Conservation (phyloP, 805 yeast species). For the Lipomyces oligophaga region DNA sequence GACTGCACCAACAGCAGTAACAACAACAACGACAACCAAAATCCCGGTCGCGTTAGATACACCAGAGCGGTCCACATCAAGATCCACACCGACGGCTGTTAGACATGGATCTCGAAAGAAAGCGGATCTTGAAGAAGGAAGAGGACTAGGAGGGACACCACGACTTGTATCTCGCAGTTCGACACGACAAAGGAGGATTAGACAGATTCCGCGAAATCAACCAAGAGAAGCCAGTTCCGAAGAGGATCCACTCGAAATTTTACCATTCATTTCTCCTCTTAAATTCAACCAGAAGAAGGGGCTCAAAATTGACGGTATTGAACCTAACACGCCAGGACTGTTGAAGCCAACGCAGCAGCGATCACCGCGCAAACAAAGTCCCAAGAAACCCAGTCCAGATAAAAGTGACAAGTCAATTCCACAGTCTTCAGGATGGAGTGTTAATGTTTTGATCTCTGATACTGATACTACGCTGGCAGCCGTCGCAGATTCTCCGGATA, state of each 20-base stretch:
- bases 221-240: neutral
- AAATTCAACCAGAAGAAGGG: conserved; percentile 1
- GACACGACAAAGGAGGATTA: neutral
- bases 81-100: conserved; percentile 16
- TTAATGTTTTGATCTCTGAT: conserved; percentile 14
- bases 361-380: too few species aligned
- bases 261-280: conserved; percentile 19
- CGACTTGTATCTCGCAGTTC: conserved; percentile 3
- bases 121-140: too few species aligned
- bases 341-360: too few species aligned
- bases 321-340: too few species aligned
- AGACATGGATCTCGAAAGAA: neutral
- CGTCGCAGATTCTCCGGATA: neutral
- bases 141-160: too few species aligned
- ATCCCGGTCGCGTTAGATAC: conserved; percentile 10
- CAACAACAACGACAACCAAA: conserved; percentile 11
- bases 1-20: neutral
- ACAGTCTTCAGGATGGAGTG: conserved; percentile 18
- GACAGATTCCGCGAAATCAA: neutral
- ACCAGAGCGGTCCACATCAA: conserved; percentile 9
- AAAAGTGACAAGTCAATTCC: neutral
- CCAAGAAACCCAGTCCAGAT: neutral
- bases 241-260: conserved; percentile 17
- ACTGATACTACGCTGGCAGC: neutral
- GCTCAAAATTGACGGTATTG: too few species aligned